These are phyloP conservation scores for Discostella stelligera DNA, from an alignment of 352 stramenopile genomes.

Conservation along the genomic window DNA sequence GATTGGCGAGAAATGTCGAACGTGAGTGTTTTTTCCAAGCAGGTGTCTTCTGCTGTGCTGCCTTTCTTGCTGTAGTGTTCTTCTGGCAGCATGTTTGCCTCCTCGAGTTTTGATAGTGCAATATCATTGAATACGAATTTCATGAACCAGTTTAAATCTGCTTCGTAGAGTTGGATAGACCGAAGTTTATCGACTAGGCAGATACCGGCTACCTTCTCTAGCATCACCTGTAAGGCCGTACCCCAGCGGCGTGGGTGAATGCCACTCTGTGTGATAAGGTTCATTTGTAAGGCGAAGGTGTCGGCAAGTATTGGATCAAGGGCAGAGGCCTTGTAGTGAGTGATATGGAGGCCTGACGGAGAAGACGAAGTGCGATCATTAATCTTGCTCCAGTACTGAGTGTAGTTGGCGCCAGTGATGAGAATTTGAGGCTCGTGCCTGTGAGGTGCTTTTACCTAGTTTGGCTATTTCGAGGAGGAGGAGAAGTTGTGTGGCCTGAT, in stretches of 20 bases:
- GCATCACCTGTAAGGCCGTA: not conserved
- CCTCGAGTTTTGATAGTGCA: not conserved
- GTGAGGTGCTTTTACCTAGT: not conserved
- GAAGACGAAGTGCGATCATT: not conserved
- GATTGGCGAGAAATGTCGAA: not conserved
- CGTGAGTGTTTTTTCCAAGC: conserved; percentile 3
- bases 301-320: not conserved
- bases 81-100: not conserved
- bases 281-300: not conserved
- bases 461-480: not conserved
- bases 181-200: not conserved
- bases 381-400: not conserved
- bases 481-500: not conserved
- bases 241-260: conserved; percentile 1
- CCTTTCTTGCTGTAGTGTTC: conserved; percentile 4
- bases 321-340: not conserved
- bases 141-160: too few relatives aligned
- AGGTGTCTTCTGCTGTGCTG: not conserved
- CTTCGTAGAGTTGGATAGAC: conserved; percentile 1
- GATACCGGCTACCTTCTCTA: not conserved
- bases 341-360: not conserved
- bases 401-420: not conserved
- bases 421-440: not conserved
- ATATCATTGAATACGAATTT: too few relatives aligned
- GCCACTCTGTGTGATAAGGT: not conserved